phyloP scores from a whole-genome alignment of 225 moss, liverwort and hornwort genomes.

The Thuidium tamariscinum region DNA sequence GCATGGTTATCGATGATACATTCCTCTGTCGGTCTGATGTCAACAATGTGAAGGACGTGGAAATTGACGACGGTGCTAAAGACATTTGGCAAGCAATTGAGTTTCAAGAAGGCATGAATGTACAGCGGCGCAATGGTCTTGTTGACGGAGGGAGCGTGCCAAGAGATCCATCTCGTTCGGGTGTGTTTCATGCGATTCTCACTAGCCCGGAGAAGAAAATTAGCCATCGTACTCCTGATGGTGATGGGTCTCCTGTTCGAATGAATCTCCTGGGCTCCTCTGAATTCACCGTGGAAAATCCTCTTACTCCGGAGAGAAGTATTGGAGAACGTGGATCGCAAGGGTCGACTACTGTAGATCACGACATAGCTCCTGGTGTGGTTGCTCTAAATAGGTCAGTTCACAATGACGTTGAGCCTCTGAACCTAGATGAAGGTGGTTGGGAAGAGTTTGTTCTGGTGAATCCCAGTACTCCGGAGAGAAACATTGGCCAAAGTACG shows the following conservation, averaged over 20 bases:
- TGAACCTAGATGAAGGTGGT: neutral
- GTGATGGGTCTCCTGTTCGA: neutral
- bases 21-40: constrained; percentile 1
- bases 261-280: neutral
- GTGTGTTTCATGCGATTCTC: neutral
- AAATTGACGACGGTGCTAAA: constrained; percentile 14
- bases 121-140: constrained; percentile 6
- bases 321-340: neutral
- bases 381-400: neutral
- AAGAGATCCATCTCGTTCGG: neutral
- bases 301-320: neutral
- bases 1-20: neutral
- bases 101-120: constrained; percentile 16
- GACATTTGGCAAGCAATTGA: constrained; percentile 32
- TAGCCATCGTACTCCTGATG: neutral
- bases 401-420: neutral
- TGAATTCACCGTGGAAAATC: neutral
- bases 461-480: neutral
- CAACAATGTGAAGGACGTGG: constrained; percentile 7
- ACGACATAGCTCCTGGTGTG: neutral
- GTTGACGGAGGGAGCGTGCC: neutral
- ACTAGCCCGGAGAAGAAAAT: neutral
- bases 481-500: neutral
- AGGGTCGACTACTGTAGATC: neutral
- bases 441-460: constrained; percentile 18